A percentile compares a stretch with the other conserved stretches of the same genome.
Evolutionary conservation across 2,329 filamentous ascomycete species (phyloP).

Genomic region (Beauveria asiatica): DNA sequence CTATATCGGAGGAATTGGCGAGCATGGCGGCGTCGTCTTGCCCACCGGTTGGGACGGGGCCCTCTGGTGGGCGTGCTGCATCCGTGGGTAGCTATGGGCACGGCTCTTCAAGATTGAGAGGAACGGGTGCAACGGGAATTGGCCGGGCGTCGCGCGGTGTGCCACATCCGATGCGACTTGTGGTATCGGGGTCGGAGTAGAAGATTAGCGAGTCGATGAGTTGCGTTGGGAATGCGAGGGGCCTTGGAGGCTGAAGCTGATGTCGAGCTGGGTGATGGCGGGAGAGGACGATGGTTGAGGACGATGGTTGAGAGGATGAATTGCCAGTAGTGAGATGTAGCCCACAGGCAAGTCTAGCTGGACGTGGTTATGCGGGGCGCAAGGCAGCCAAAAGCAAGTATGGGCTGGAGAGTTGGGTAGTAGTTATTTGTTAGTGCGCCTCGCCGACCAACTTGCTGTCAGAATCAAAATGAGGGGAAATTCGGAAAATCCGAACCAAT

Average conservation of each 20-base stretch:
- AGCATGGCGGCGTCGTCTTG: constrained; percentile 25
- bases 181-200: background rate
- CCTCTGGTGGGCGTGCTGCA: constrained; percentile 27
- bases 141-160: constrained; percentile 6
- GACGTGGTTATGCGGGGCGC: constrained; percentile 2
- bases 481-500: too few species aligned
- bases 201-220: background rate
- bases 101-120: constrained; percentile 4
- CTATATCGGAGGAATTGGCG: constrained; percentile 23
- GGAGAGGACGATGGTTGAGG: background rate
- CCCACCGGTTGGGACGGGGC: constrained; percentile 31
- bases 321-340: constrained; percentile 1
- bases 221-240: background rate
- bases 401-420: background rate
- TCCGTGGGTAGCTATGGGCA: constrained; percentile 21
- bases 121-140: constrained; percentile 13
- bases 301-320: background rate
- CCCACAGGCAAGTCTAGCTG: background rate
- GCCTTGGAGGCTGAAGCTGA: background rate
- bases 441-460: background rate
- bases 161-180: constrained; percentile 2
- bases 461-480: background rate
- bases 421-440: background rate
- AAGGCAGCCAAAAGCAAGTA: constrained; percentile 8
- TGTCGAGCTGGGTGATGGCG: background rate